Base-by-base conservation (phyloP, 2,329 filamentous ascomycete genomes). In the Colletotrichum eremochloae region DNA sequence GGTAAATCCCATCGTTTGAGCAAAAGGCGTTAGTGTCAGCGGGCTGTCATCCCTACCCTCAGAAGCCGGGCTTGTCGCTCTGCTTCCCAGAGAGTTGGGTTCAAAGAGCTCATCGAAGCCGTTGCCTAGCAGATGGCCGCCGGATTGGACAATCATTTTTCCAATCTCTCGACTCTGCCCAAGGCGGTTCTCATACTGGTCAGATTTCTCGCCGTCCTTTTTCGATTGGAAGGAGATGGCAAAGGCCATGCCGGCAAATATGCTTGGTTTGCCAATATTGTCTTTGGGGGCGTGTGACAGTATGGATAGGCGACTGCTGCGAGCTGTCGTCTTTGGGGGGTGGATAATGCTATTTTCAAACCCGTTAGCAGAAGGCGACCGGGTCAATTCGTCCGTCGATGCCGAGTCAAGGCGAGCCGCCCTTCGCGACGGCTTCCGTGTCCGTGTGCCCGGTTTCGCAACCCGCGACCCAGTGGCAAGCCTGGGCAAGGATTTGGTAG, bases 241-340 rank as follows among this genome's bases (percentile, higher is more conserved):
- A 81, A 98, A 98, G 0, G 90, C 90, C 95, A 98, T 97, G 53
- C 91, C 90, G 1, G 88, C 83, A 77, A 98, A 97, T 0, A 97
- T 73, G 12, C 70, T 77, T 36, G 29, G 36, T 29, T 57, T 63
- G 20, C 74, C 63, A 2, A 12, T 7, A 33, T 61, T 42, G 1
- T 67, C 67, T 44, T 58, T 73, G 20, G 68, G 67, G 4, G 68
- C 52, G 24, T 71, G 63, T 5, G 67, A 71, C 8, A 73, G 44
- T 24, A 63, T 67, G 15, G 71, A 71, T 6, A 73, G 53, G 5
- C 71, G 71, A 12, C 67, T 73, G 36, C 71, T 68, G 29, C 72
- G 63, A 6, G 60, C 74, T 60, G 67, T 77, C 7, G 75, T 70
- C 70, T 79, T 81, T 4, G 76, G 68, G 9, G 78, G 76, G 36